Evolutionary conservation across 2,329 filamentous ascomycete genomes (phyloP).

Genomic region (Cladophialophora yegresii): DNA sequence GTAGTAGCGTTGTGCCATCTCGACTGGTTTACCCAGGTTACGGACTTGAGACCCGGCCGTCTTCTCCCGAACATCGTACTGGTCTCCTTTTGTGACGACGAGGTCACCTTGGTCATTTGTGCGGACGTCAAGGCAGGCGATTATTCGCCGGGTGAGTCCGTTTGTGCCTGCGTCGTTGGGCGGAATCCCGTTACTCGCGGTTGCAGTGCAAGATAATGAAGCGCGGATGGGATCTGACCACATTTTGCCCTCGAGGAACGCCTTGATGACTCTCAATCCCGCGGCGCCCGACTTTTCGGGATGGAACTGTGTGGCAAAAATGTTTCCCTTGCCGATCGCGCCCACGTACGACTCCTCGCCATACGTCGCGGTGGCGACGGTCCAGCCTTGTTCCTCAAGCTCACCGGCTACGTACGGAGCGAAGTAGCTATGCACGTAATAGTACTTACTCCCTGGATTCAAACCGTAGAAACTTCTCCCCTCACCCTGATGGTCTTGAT

Average conservation of each 20-base stretch:
- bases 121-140: slow-evolving; percentile 93
- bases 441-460: slow-evolving; percentile 84
- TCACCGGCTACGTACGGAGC: slow-evolving; percentile 71
- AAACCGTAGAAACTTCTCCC: slow-evolving; percentile 72
- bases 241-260: slow-evolving; percentile 76
- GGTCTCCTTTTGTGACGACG: slow-evolving; percentile 97
- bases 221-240: slow-evolving; percentile 41
- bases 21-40: slow-evolving; percentile 94
- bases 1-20: slow-evolving; percentile 92
- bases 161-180: slow-evolving; percentile 45
- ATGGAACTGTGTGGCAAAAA: slow-evolving; percentile 94
- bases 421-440: slow-evolving; percentile 97
- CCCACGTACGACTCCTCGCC: slow-evolving; percentile 88
- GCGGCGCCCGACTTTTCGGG: slow-evolving; percentile 95
- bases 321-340: slow-evolving; percentile 79
- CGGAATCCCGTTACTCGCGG: slow-evolving; percentile 12
- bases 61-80: slow-evolving; percentile 97
- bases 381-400: slow-evolving; percentile 82
- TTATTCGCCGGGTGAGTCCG: slow-evolving; percentile 87
- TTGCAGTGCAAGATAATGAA: slow-evolving; percentile 19
- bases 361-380: slow-evolving; percentile 86
- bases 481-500: background rate
- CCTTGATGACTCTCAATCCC: slow-evolving; percentile 77
- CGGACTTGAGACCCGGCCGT: slow-evolving; percentile 65
- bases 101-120: slow-evolving; percentile 92